Conservation (phyloP, 805 yeast species). For the Candida ortonii region DNA sequence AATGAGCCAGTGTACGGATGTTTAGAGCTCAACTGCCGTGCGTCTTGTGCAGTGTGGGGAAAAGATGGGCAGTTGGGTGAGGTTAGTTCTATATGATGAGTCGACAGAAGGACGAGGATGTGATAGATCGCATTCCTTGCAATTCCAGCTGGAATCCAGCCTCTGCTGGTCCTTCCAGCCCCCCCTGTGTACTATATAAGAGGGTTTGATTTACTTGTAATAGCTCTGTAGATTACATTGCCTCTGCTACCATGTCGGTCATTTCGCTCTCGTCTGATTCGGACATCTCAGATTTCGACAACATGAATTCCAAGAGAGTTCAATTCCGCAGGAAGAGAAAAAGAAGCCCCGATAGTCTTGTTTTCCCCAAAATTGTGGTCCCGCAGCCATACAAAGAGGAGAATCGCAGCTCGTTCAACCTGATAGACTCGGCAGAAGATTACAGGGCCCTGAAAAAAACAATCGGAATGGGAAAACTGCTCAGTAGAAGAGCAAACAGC, state of each 20-base stretch:
- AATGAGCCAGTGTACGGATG: too few species aligned
- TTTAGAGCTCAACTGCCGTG: too few species aligned
- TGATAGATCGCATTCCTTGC: background rate
- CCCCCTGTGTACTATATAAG: too few species aligned
- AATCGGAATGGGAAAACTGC: slow-evolving; percentile 6
- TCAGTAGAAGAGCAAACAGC: slow-evolving; percentile 5
- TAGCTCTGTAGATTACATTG: too few species aligned
- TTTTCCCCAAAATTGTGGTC: slow-evolving; percentile 10
- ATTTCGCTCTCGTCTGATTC: slow-evolving; percentile 8
- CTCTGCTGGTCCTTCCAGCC: background rate
- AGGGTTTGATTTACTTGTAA: too few species aligned
- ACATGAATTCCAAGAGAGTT: slow-evolving; percentile 1
- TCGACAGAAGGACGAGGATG: background rate
- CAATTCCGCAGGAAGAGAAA: slow-evolving; percentile 1
- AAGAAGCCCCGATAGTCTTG: slow-evolving; percentile 1
- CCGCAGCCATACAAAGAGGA: background rate
- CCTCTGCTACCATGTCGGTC: slow-evolving; percentile 1
- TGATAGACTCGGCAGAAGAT: slow-evolving; percentile 8
- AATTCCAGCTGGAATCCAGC: background rate
- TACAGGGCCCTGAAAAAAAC: slow-evolving; percentile 9
- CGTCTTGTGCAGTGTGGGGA: too few species aligned
- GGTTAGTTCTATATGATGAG: too few species aligned
- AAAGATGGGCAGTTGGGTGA: too few species aligned
- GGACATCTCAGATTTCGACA: slow-evolving; percentile 10
- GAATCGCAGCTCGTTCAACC: slow-evolving; percentile 3